These are phyloP conservation scores for Fusarium sp. DNA, from an alignment of 2,329 filamentous ascomycete species.

Conservation along the genomic window DNA sequence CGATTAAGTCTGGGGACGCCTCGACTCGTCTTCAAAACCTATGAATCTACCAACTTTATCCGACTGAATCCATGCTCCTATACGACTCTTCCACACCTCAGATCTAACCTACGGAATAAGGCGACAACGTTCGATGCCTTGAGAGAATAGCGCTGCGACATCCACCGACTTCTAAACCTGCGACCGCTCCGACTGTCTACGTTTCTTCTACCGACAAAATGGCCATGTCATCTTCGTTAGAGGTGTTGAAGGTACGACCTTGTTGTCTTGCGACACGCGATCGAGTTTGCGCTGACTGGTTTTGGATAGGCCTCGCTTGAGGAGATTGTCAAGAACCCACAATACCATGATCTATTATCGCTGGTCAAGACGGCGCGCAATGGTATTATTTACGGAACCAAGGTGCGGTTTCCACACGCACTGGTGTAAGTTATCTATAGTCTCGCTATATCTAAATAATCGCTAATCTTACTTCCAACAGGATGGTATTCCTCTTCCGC, in stretches of 20 bases:
- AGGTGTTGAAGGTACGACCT: conserved; percentile 47
- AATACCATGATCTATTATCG: conserved; percentile 85
- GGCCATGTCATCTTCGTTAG: conserved; percentile 46
- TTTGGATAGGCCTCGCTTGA: conserved; percentile 73
- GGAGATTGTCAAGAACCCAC: conserved; percentile 81
- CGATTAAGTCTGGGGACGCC: conserved; percentile 6
- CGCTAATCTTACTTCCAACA: conserved; percentile 52
- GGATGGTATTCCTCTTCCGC: conserved; percentile 97
- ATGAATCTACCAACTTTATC: conserved; percentile 29
- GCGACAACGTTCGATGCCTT: conserved; percentile 34
- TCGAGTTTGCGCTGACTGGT: conserved; percentile 21
- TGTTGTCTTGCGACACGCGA: not conserved
- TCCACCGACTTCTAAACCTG: conserved; percentile 18
- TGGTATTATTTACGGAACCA: conserved; percentile 95
- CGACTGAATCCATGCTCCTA: conserved; percentile 9
- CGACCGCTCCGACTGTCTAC: conserved; percentile 13
- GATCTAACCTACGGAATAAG: conserved; percentile 11
- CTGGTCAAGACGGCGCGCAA: conserved; percentile 95
- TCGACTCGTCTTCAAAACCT: conserved; percentile 18
- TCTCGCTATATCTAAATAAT: not conserved
- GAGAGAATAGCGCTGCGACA: conserved; percentile 6
- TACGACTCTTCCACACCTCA: conserved; percentile 17
- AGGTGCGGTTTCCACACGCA: conserved; percentile 98
- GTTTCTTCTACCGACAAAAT: conserved; percentile 42
- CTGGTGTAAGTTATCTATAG: conserved; percentile 70